Evolutionary conservation across 331 rosid species (phyloP), one percentile per base, ranked within the genome.

Genomic region (Stylosanthes scabra): DNA sequence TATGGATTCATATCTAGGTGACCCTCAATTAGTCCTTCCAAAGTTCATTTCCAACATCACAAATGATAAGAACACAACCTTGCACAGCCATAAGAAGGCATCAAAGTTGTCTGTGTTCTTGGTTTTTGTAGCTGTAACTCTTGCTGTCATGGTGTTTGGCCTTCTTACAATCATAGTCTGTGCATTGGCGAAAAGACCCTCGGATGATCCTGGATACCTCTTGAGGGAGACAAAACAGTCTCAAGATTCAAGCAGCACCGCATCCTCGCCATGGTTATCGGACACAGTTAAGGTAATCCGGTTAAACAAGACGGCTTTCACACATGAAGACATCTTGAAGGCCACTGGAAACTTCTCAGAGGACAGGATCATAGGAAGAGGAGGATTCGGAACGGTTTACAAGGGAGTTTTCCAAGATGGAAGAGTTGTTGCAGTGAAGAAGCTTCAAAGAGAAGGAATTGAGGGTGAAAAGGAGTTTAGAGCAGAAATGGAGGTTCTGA

Each of bases 401-500:
- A 73, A 74, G 63, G 98, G 98, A 74, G 79, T 84, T 20, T 88
- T 95, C 63, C 83, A 81, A 3, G 97, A 88, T 59, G 99, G 96
- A 12, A 87, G 83, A 81, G 83, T 83, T 70, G 93, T 95, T 14
- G 99, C 99, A n/a, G 93, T 90, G 83, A 95, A 95, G 89, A 92
- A 90, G 88, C 94, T 90, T 46, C 91, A 83, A 31, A 84, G 93
- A 42, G 87, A 88, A 84, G 99, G 99, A 41, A 58, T 52, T 1
- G 98, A 95, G 29, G 99, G 99, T 2, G 99, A 95, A 65, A 91
- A 81, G 68, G 99, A 88, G 73, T 95, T 95, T 76, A 70, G 82
- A 41, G 93, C 99, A n/a, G 98, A 95, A 78, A 95, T 95, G 99
- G 87, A 92, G 50, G 95, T 92, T 63, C 86, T 95, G 8, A 86